A percentile compares a stretch with the other conserved stretches of the same genome.
phyloP scores from a whole-genome alignment of 2,329 filamentous ascomycete genomes.

The Sporothrix variecibatus region DNA sequence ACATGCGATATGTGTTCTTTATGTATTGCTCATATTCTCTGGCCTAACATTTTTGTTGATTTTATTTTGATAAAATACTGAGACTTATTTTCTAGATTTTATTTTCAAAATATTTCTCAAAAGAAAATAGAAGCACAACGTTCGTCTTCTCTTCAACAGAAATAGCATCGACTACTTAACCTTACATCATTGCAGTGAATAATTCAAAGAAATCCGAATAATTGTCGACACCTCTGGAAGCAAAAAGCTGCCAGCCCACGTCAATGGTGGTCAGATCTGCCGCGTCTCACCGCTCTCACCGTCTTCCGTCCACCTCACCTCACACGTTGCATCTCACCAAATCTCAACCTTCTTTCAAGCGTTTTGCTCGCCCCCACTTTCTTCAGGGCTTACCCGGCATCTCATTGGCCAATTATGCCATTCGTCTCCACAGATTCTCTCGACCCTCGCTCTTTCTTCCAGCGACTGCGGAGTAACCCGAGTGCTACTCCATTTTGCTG shows the following conservation, averaged over 20 bases:
- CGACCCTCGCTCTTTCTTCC: background rate
- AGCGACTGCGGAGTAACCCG: conserved; percentile 11
- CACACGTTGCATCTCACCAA: background rate
- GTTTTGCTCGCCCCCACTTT: background rate
- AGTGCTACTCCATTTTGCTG: conserved; percentile 12
- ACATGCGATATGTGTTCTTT: no score
- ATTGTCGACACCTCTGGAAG: background rate
- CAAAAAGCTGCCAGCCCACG: background rate
- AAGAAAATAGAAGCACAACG: background rate
- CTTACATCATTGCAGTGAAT: no score
- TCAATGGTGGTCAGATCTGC: background rate
- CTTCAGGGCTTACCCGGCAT: conserved; percentile 26
- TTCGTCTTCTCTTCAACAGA: no score
- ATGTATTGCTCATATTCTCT: background rate
- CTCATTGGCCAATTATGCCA: conserved; percentile 26
- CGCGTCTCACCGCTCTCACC: background rate
- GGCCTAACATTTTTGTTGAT: no score
- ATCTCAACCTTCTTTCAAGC: background rate
- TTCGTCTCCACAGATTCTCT: background rate
- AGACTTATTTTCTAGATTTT: no score
- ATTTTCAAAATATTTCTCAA: background rate
- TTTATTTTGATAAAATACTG: no score
- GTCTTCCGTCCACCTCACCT: background rate
- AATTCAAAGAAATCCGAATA: no score
- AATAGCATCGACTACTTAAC: no score